Evolutionary conservation across 1,284 basidiomycete species (phyloP).

Genomic region (Leucoagaricus sp.): DNA sequence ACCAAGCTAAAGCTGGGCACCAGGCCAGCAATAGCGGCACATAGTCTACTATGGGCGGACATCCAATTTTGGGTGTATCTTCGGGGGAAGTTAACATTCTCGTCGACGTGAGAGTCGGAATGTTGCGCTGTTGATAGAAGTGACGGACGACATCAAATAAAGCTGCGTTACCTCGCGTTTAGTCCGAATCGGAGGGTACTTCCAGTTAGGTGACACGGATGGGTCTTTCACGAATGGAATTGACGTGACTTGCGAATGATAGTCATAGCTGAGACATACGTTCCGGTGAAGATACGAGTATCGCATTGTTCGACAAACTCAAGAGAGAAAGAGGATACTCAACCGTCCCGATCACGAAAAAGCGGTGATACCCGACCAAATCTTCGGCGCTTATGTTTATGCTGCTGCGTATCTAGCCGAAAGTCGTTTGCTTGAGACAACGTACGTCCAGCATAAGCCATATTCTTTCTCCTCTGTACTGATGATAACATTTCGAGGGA

Average conservation of each 20-base stretch:
- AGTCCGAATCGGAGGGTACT: constrained; percentile 14
- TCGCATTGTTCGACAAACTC: not conserved
- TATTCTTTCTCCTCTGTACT: too few species aligned
- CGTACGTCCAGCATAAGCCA: too few species aligned
- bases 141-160: constrained; percentile 4
- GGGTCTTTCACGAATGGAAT: not conserved
- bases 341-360: too few species aligned
- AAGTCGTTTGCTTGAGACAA: too few species aligned
- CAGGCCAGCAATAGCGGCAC: too few species aligned
- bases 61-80: constrained; percentile 5
- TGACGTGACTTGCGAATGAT: not conserved
- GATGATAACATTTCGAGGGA: too few species aligned
- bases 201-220: not conserved
- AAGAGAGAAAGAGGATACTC: not conserved
- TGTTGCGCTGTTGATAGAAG: constrained; percentile 11
- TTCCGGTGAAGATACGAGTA: not conserved
- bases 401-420: too few species aligned
- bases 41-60: not conserved
- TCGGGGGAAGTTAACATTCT: not conserved
- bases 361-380: too few species aligned
- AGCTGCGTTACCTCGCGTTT: constrained; percentile 10
- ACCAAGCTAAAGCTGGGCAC: too few species aligned
- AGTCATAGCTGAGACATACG: not conserved
- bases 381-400: too few species aligned
- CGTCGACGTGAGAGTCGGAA: constrained; percentile 7